These are phyloP conservation scores for Xylaria sp. DNA, from an alignment of 2,329 filamentous ascomycete species.

Conservation along the genomic window DNA sequence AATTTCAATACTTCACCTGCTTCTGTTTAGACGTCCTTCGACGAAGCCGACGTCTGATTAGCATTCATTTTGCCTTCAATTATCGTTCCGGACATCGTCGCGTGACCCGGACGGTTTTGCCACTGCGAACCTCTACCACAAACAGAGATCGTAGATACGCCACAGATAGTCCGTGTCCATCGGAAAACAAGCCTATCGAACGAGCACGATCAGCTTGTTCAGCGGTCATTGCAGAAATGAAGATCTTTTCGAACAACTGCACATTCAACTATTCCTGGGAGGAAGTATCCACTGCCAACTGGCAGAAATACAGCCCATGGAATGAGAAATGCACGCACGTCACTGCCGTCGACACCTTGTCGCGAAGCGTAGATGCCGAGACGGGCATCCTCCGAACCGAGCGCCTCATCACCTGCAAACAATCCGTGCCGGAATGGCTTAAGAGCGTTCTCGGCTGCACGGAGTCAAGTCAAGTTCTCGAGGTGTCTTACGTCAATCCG, in stretches of 20 bases:
- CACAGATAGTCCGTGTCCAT: conserved; percentile 1
- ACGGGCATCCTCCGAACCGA: conserved; percentile 72
- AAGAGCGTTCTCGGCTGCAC: conserved; percentile 80
- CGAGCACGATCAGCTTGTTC: neutral
- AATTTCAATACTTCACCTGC: conserved; percentile 2
- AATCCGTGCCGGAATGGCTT: conserved; percentile 80
- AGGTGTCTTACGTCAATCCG: conserved; percentile 95
- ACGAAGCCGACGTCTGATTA: conserved; percentile 1
- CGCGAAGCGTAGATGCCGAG: conserved; percentile 68
- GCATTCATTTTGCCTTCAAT: conserved; percentile 23
- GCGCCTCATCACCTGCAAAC: conserved; percentile 71
- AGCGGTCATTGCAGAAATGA: conserved; percentile 68
- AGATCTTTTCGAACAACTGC: conserved; percentile 90
- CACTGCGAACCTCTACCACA: conserved; percentile 14
- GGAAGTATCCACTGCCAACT: conserved; percentile 96
- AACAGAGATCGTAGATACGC: conserved; percentile 24
- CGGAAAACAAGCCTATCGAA: conserved; percentile 1
- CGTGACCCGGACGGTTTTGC: conserved; percentile 39
- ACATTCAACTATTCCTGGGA: conserved; percentile 99
- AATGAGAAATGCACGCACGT: conserved; percentile 99
- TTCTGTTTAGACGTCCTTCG: conserved; percentile 17
- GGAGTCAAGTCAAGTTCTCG: conserved; percentile 89
- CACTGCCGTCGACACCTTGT: conserved; percentile 91
- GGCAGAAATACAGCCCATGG: conserved; percentile 99
- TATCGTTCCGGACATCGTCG: conserved; percentile 28